Evolutionary conservation across 2,329 filamentous ascomycete species (phyloP).

Genomic region (Fusarium anthophilum): DNA sequence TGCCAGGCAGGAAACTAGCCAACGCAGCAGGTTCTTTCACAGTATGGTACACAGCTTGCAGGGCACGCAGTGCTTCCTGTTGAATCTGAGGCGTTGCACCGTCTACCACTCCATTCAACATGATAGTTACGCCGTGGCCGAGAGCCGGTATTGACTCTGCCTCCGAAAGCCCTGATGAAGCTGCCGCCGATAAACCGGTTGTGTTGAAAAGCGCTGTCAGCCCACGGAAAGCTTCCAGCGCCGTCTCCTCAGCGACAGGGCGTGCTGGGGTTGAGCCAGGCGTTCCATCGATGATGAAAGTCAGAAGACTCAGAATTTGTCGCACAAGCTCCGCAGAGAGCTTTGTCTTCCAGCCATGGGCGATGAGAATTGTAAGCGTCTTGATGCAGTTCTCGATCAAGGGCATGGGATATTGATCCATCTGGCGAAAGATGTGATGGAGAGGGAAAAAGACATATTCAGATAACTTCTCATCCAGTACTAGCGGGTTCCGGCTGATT

Average conservation of each 20-base stretch:
- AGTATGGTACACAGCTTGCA: constrained; percentile 69
- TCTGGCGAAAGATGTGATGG: constrained; percentile 83
- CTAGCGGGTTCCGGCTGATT: constrained; percentile 53
- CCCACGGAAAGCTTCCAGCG: constrained; percentile 74
- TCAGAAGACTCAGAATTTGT: constrained; percentile 86
- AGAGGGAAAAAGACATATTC: constrained; percentile 97
- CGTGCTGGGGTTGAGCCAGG: constrained; percentile 61
- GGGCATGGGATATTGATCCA: constrained; percentile 74
- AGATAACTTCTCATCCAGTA: constrained; percentile 82
- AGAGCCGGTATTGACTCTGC: constrained; percentile 76
- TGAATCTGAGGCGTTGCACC: constrained; percentile 75
- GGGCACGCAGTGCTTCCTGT: constrained; percentile 71
- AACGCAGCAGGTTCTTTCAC: constrained; percentile 79
- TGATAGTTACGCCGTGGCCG: constrained; percentile 82
- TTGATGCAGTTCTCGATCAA: constrained; percentile 80
- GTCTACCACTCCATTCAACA: constrained; percentile 77
- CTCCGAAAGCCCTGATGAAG: constrained; percentile 61
- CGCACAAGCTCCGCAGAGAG: constrained; percentile 78
- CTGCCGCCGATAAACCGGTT: constrained; percentile 60
- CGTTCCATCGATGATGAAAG: constrained; percentile 80
- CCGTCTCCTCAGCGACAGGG: constrained; percentile 75
- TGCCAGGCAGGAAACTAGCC: constrained; percentile 87
- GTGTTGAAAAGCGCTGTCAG: constrained; percentile 72
- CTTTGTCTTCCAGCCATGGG: constrained; percentile 79
- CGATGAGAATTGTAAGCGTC: constrained; percentile 77